Base-by-base conservation (phyloP, 1,284 basidiomycete genomes). In the Tylopilus orsonianus region DNA sequence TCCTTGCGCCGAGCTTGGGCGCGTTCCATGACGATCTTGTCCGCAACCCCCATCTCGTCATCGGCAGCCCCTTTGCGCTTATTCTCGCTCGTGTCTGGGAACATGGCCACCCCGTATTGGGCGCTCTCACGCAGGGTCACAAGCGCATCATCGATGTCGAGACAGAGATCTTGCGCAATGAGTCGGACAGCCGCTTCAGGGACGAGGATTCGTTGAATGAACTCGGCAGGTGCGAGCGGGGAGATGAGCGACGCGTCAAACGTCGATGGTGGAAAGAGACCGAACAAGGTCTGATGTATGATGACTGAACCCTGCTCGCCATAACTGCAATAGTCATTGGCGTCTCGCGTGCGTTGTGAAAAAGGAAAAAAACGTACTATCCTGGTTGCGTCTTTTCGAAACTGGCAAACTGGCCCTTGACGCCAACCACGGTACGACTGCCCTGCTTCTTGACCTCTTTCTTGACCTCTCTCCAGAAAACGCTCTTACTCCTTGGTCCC, bases 341-440 rank as follows among this genome's bases (percentile, higher is more conserved):
- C 36, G 16, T 41, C 22, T 29, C 46, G n/a, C 20, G 37, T 23
- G 50, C 7, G 44, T 10, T 12, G 26, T 4, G 16, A 36, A 14
- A 8, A 50, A 40, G 38, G 16, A 44, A 35, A 20, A n/a, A 67
- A 13, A 71, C 88, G 71, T 60, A 91, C 89, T 91, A 91, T 71
- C 89, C 88, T 32, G 88, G 86, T 56, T 89, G 87, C 2, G 80
- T 79, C 68, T 81, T 87, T 57, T 87, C 78, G 58, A 91, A 91
- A 56, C 71, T 86, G 22, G 79, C 74, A 57, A 88, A 87, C 58
- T 90, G 88, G 2, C 79, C 86, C 38, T 74, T 77, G 40, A 88
- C 76, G 26, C 87, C 82, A 3, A 78, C 74, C 10, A 79, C 79
- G n/a, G 78, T 78, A 37, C 80, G 76, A 22, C 77, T 74, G 0